Base-by-base conservation (phyloP, 176 grass and related monocot genomes). In the Raddia distichophylla region DNA sequence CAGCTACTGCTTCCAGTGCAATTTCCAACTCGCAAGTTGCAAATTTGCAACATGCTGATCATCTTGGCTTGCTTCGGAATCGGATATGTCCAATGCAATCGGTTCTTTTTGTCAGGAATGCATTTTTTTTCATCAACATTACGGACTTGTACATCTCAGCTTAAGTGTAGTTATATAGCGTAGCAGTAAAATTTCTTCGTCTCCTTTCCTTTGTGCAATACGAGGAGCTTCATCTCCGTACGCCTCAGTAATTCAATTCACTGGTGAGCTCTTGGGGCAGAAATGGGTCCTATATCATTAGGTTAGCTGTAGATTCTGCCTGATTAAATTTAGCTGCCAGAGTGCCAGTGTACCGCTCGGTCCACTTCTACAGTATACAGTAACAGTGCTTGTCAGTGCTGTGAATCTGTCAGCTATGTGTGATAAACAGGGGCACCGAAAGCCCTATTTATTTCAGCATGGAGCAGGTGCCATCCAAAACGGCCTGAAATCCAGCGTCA, bases 251-350 rank as follows among this genome's bases (percentile, higher is more conserved):
- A 32, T 37, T 40, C 7, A 18, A 32, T 37, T 40, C 7, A 18
- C 20, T 3, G 51, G 51, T 76, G n/a, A 69, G 15, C 60, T 14
- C 17, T 65, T 55, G 0, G 44, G 64, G 44, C 60, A 60, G 60
- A 61, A 69, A 77, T 15, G 33, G 85, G 55, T 17, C 78, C 64
- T 32, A 47, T 47, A 70, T 37, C 79, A 87, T 76, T 82, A n/a
- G 82, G 57, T 66, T 13, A 76, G 3, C 15, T 60, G 45, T n/a
- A 15, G 34, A 69, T 68, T 81, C 61, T 74, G 79, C 67, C 80
- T 73, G 71, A 66, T 64, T 64, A 73, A 72, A 60, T 79, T 33
- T 42, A 12, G 49, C 59, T 44, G 61, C 66, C 15, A 68, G 44
- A 69, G 85, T 69, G 55, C 10, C 63, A 76, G 53, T 7, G 50